Base-by-base conservation (phyloP, 192 early-diverging fungal species). In the Coemansia guatemalensis region DNA sequence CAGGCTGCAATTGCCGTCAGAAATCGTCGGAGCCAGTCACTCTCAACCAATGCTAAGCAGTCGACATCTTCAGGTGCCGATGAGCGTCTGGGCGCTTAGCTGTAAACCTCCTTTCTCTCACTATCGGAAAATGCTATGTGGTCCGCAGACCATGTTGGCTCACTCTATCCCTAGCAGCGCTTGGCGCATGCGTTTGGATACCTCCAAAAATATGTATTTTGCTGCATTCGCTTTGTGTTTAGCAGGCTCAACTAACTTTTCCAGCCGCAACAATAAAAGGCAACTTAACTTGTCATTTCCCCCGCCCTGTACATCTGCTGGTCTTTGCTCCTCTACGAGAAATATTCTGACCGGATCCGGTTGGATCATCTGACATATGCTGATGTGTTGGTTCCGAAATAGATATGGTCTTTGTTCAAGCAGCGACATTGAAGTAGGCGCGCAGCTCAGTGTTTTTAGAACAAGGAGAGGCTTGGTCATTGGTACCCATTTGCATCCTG, bases 1-100 rank as follows among this genome's bases (percentile, higher is more conserved):
- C 76, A 78, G 60, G 76, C 76, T 5, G 76, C 76, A 23, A 73
- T 73, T 47, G 76, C 76, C 2, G 71, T 78, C 33, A 54, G 76
- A 51, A 73, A 73, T 48, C 76, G 76, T 35, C 76, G 76, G 20
- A 78, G 70, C 33, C 70, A 78, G 63, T 78, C 76, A 27, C 64
- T 69, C 9, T 69, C 69, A 23, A 51, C 64, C 21, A 60, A 73
- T 3, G 1, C 39, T 17, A 11, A 12, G 39, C 39, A 3, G 39
- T 17, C 12, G 39, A 17, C 39, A 17, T 44, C 39, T 44, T 44
- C 39, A 17, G 39, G 1, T 17, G 14, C 9, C 3, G 39, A 44
- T 1, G 14, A 44, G 4, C 5, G 14, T 44, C 39, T 44, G 1
- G 39, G 17, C 39, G 14, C 39, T 17, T 44, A 44, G 39, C 39